A percentile compares a stretch with the other conserved stretches of the same genome.
phyloP scores from a whole-genome alignment of 352 stramenopile genomes.

The Phytopythium litorale region DNA sequence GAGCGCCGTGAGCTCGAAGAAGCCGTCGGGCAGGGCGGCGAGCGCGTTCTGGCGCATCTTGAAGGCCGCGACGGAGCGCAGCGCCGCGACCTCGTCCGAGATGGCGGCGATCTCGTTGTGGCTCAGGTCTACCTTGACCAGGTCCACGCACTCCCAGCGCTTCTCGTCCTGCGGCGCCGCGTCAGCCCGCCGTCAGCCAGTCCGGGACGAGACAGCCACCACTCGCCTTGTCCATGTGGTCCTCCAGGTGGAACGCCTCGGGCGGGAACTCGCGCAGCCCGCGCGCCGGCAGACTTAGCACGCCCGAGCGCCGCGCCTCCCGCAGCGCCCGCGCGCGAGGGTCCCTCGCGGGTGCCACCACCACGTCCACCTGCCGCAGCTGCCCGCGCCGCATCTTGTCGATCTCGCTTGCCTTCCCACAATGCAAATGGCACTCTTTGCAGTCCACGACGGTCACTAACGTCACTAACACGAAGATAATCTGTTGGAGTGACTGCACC shows the following conservation, averaged over 20 bases:
- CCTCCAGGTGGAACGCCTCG: conserved; percentile 73
- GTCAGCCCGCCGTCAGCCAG: neutral
- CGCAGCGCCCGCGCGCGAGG: conserved; percentile 51
- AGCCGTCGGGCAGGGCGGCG: conserved; percentile 42
- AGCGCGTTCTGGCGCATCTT: conserved; percentile 78
- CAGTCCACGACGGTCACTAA: neutral
- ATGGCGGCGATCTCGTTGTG: conserved; percentile 67
- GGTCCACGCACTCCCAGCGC: conserved; percentile 80
- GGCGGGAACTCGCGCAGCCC: conserved; percentile 51
- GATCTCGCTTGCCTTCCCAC: neutral
- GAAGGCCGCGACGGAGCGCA: conserved; percentile 52
- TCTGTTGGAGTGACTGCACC: neutral
- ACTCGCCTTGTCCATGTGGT: conserved; percentile 68
- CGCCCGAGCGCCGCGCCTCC: conserved; percentile 54
- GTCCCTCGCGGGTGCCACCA: conserved; percentile 52
- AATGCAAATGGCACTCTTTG: conserved; percentile 5
- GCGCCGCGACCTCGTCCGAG: conserved; percentile 41
- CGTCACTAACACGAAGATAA: neutral
- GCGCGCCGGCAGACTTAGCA: conserved; percentile 59
- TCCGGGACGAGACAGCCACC: no score
- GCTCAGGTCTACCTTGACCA: conserved; percentile 78
- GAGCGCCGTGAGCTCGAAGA: conserved; percentile 60
- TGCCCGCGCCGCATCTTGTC: conserved; percentile 14
- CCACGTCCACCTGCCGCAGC: conserved; percentile 40
- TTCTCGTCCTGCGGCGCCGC: conserved; percentile 57